Percentiles rank a stretch among this genome's conserved stretches.
phyloP scores from a whole-genome alignment of 2,329 filamentous ascomycete genomes.

The Aspergillus ustus region DNA sequence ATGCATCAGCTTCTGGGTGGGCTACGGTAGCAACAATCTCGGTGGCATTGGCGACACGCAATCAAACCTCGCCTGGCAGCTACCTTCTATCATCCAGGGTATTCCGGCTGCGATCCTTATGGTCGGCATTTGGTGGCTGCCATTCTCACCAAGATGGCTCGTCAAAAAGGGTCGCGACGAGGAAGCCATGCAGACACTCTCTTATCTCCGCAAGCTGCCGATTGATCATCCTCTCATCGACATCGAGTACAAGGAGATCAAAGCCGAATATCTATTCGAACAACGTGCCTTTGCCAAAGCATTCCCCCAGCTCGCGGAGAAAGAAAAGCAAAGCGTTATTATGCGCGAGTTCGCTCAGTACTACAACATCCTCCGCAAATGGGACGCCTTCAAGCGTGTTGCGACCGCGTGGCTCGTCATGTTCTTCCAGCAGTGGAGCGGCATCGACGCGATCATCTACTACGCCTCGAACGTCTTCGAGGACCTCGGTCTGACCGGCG shows the following conservation, averaged over 20 bases:
- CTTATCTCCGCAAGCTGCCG: slow-evolving; percentile 36
- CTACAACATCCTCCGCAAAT: slow-evolving; percentile 51
- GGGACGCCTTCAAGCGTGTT: slow-evolving; percentile 41
- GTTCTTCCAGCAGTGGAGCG: slow-evolving; percentile 56
- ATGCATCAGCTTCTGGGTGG: slow-evolving; percentile 42
- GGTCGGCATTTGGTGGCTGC: slow-evolving; percentile 52
- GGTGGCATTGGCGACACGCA: slow-evolving; percentile 33
- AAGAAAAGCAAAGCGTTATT: slow-evolving; percentile 47
- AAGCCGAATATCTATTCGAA: slow-evolving; percentile 52
- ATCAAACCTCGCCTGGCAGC: slow-evolving; percentile 49
- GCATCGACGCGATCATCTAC: slow-evolving; percentile 53
- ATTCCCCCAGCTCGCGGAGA: slow-evolving; percentile 47
- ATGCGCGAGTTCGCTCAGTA: slow-evolving; percentile 57
- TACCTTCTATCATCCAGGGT: slow-evolving; percentile 54
- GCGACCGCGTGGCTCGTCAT: slow-evolving; percentile 48
- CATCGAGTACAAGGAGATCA: slow-evolving; percentile 54
- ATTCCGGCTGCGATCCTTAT: slow-evolving; percentile 42
- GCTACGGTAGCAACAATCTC: slow-evolving; percentile 50
- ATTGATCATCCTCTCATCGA: slow-evolving; percentile 45
- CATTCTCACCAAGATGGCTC: slow-evolving; percentile 61
- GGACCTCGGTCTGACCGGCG: slow-evolving; percentile 39
- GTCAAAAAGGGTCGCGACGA: slow-evolving; percentile 52
- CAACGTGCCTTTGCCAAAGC: slow-evolving; percentile 48
- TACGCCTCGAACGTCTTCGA: slow-evolving; percentile 43
- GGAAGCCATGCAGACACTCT: slow-evolving; percentile 40